Evolutionary conservation across 352 stramenopile genomes (phyloP).

Genomic region (Plasmopara muralis): DNA sequence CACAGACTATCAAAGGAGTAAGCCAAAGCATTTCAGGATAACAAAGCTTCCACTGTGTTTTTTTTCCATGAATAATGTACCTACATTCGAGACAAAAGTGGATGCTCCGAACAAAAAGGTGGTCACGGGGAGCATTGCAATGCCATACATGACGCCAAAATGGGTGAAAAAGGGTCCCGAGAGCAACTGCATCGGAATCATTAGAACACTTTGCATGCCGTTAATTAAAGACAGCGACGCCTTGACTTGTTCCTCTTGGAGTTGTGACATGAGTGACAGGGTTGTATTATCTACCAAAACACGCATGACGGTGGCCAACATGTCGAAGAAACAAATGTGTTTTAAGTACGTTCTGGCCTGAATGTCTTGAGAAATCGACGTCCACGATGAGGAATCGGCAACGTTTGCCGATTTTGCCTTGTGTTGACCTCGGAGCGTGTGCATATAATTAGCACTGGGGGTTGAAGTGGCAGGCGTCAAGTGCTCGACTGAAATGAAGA

Average conservation of each 20-base stretch:
- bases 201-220: conserved; percentile 78
- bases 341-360: conserved; percentile 69
- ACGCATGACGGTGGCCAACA: conserved; percentile 69
- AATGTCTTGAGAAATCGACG: conserved; percentile 53
- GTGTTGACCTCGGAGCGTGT: conserved; percentile 4
- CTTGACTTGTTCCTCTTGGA: conserved; percentile 65
- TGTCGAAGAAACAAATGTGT: conserved; percentile 85
- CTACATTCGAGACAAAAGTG: conserved; percentile 51
- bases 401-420: conserved; percentile 1
- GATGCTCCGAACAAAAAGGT: conserved; percentile 68
- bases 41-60: neutral
- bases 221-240: conserved; percentile 70
- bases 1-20: conserved; percentile 23
- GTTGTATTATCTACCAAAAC: conserved; percentile 81
- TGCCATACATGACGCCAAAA: conserved; percentile 84
- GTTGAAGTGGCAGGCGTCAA: conserved; percentile 24
- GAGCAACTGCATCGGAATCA: conserved; percentile 79
- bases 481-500: conserved; percentile 44
- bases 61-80: neutral
- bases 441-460: conserved; percentile 3
- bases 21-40: neutral
- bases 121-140: conserved; percentile 55
- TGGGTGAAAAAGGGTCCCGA: conserved; percentile 77
- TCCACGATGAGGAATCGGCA: conserved; percentile 15
- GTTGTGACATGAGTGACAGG: conserved; percentile 61